Base-by-base conservation (phyloP, 1,284 basidiomycete genomes). In the Melampsora americana region DNA sequence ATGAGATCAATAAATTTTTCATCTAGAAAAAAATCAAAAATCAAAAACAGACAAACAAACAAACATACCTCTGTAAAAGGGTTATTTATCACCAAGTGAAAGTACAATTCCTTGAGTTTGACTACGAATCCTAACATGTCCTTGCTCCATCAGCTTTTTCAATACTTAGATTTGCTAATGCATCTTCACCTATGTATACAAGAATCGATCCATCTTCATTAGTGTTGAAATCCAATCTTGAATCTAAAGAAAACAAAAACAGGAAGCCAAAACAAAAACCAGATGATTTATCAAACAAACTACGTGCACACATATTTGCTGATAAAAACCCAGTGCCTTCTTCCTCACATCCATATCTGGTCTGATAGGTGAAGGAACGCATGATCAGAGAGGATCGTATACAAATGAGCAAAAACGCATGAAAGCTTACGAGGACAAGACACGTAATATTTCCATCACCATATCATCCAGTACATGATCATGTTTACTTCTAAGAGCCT, bases 261-360 rank as follows among this genome's bases (percentile, higher is more conserved):
- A n/a, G n/a, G n/a, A n/a, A n/a, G n/a, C n/a, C n/a, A n/a, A n/a
- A n/a, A n/a, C n/a, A 60, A 18, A 46, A 39, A 1, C 4, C 66
- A 65, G 11, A 60, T 59, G 3, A 53, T 12, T 62, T 53, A 88
- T 92, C 93, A 80, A 97, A 97, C 79, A 95, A 83, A 83, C 90
- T 91, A 78, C 91, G 88, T 35, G 94, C 94, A 84, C 95, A 95
- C 86, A 96, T 88, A 83, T 96, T 97, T 62, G 93, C 93, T 3
- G 90, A 92, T 56, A 96, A 85, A 88, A 95, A 96, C 83, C 93
- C 91, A 82, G 89, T 0, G 95, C 94, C 84, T 98, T 97, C 77
- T 92, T 88, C 79, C 94, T 90, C 50, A 99, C 95, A 84, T 98
- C 95, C 87, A 99, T 93, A 82, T 99, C 96, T 48, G 92, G 90